Base-by-base conservation (phyloP, 2,329 filamentous ascomycete species). In the Pseudonectria foliicola region DNA sequence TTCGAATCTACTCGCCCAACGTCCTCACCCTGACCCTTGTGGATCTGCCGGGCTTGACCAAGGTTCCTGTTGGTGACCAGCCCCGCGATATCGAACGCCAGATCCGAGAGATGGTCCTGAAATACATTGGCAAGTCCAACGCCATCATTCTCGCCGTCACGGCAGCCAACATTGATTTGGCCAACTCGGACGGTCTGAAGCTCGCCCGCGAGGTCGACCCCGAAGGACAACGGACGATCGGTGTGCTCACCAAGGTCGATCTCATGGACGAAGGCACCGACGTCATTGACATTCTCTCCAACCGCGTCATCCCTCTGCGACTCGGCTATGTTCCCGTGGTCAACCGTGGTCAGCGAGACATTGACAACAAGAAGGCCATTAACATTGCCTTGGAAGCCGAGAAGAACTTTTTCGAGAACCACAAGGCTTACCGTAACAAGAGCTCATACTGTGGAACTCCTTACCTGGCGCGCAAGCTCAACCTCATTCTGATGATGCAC, bases 401-500 rank as follows among this genome's bases (percentile, higher is more conserved):
- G 71, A 93, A 87, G 73, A 82, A 85, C 59, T 98, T 95, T 63
- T 98, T 98, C 60, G 92, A 98, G 55, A 90, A 90, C 63, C 92
- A 98, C 75, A 94, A 93, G 68, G 90, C 92, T 24, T 98, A 98
- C 66, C 78, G 89, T 42, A 98, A 96, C 68, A 98, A 98, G 79
- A 89, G 87, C 58, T 85, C 89, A 6, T 98, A 98, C 73, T 98
- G 92, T 63, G 92, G 92, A 61, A 98, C 92, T 3, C 92, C 92
- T 4, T 98, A 98, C 58, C 72, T 98, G 40, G 92, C 92, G 4
- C 81, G 90, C 50, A 98, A 98, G 67, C 77, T 98, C 41, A 98
- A 98, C 66, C 73, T 98, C 54, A 96, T 98, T 57, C 75, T 98
- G 50, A 96, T 98, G 90, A 98, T 98, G 92, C 92, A 98, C 70